Evolutionary conservation across 768 basidiomycete species (phyloP), one percentile per base, ranked within the genome.

Genomic region (Ephemerocybe angulata): DNA sequence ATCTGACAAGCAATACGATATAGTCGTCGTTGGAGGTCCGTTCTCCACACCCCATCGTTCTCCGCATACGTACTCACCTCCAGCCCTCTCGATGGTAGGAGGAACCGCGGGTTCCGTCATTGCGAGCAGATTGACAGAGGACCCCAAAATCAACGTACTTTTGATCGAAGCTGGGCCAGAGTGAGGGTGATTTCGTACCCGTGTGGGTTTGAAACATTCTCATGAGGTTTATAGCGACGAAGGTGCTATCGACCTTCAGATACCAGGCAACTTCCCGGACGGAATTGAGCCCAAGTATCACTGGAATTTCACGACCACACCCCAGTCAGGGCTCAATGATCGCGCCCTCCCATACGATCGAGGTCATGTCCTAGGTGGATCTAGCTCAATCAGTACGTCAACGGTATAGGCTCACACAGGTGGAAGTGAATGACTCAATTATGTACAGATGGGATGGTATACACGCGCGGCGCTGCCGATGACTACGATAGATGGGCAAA

Each of bases 151-250:
- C 31, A 54, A 46, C 12, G 67, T 71, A 12, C 58, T 71, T 1
- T 62, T 71, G 17, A 49, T 71, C 13, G 70, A 71, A 64, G 66
- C 66, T 1, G 68, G 69, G 2, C 50, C 56, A 13, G 60, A 58
- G 69, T 70, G 56, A 19, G 56, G 21, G 17, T 22, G 24, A n/a
- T 24, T 13, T 24, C 29, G 13, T 5, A 27, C n/a, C 25, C 3
- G 17, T 33, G 3, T 25, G 27, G 19, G 17, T 21, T 30, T 35
- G 7, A 22, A n/a, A n/a, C 35, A 48, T 31, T 49, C 4, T 38
- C 13, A 37, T 22, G 25, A 54, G 10, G 21, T n/a, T 21, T 33
- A 8, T 40, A 68, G 66, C 19, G 58, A 65, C 44, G 57, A 64
- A 21, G 63, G 59, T 24, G 58, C 58, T 13, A 50, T 55, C 22